Evolutionary conservation across 495 filamentous ascomycete species (phyloP).

Genomic region (Emericellopsis terricola): DNA sequence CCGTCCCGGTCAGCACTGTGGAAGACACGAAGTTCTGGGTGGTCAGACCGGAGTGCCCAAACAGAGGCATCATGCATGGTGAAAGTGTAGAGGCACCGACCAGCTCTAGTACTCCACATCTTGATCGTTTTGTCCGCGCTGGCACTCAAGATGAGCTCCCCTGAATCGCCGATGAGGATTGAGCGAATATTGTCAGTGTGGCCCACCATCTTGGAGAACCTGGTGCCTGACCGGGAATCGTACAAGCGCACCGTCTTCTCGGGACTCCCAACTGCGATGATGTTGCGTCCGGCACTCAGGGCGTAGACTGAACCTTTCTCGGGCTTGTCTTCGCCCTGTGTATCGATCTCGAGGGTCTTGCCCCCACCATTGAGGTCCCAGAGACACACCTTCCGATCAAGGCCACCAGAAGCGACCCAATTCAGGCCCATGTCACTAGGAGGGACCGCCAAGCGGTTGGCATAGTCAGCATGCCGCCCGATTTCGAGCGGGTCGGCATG

Average conservation of each 20-base stretch:
- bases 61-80: constrained; percentile 98
- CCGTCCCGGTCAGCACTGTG: constrained; percentile 89
- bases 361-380: constrained; percentile 88
- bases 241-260: constrained; percentile 87
- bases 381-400: constrained; percentile 78
- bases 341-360: constrained; percentile 68
- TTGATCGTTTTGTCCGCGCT: constrained; percentile 96
- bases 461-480: constrained; percentile 88
- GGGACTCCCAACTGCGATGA: constrained; percentile 84
- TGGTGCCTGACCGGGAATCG: constrained; percentile 79
- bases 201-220: constrained; percentile 92
- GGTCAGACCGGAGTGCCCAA: constrained; percentile 84
- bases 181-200: constrained; percentile 91
- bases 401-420: constrained; percentile 93
- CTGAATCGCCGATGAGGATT: constrained; percentile 73
- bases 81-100: constrained; percentile 89
- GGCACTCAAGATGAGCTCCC: constrained; percentile 82
- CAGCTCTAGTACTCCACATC: constrained; percentile 88
- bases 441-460: constrained; percentile 80
- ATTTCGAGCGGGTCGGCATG: constrained; percentile 55
- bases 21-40: constrained; percentile 72
- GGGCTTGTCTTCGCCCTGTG: constrained; percentile 55
- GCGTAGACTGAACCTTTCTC: constrained; percentile 95
- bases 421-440: constrained; percentile 35
- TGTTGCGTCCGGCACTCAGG: constrained; percentile 47